These are phyloP conservation scores for Tilletia setariae DNA, from an alignment of 1,284 basidiomycete species.

Conservation along the genomic window DNA sequence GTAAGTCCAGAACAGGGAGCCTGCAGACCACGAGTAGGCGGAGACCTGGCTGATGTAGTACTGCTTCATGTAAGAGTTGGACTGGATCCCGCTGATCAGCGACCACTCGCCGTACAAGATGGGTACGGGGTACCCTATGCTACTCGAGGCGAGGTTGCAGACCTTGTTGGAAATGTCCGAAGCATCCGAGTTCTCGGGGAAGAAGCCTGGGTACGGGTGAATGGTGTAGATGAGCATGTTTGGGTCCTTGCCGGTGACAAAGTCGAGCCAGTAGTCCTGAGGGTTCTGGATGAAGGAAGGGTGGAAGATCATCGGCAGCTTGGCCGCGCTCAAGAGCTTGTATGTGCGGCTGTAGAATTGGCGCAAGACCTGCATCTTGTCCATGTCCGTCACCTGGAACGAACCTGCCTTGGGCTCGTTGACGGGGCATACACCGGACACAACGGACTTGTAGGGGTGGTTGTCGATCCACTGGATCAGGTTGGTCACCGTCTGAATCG, in stretches of 20 bases:
- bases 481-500: slow-evolving; percentile 35
- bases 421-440: slow-evolving; percentile 42
- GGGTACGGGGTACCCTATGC: slow-evolving; percentile 31
- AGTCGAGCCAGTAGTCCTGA: slow-evolving; percentile 34
- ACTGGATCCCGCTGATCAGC: slow-evolving; percentile 32
- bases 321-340: slow-evolving; percentile 25
- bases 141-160: slow-evolving; percentile 34
- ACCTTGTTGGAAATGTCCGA: slow-evolving; percentile 30
- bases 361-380: slow-evolving; percentile 25
- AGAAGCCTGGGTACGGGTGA: slow-evolving; percentile 52
- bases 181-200: slow-evolving; percentile 26
- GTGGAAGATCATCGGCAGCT: slow-evolving; percentile 46
- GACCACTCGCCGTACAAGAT: slow-evolving; percentile 47
- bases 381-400: slow-evolving; percentile 21
- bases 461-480: slow-evolving; percentile 36
- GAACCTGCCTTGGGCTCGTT: slow-evolving; percentile 41
- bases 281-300: slow-evolving; percentile 36
- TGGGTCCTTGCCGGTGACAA: slow-evolving; percentile 36
- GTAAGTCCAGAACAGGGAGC: slow-evolving; percentile 50
- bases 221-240: slow-evolving; percentile 43
- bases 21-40: slow-evolving; percentile 50
- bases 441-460: slow-evolving; percentile 44
- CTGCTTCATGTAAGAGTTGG: slow-evolving; percentile 23
- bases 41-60: slow-evolving; percentile 40
- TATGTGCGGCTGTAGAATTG: slow-evolving; percentile 41